Percentiles rank a stretch among this genome's conserved stretches.
Evolutionary conservation across 768 basidiomycete genomes (phyloP).

Genomic region (Neoboletus brunneissimus): DNA sequence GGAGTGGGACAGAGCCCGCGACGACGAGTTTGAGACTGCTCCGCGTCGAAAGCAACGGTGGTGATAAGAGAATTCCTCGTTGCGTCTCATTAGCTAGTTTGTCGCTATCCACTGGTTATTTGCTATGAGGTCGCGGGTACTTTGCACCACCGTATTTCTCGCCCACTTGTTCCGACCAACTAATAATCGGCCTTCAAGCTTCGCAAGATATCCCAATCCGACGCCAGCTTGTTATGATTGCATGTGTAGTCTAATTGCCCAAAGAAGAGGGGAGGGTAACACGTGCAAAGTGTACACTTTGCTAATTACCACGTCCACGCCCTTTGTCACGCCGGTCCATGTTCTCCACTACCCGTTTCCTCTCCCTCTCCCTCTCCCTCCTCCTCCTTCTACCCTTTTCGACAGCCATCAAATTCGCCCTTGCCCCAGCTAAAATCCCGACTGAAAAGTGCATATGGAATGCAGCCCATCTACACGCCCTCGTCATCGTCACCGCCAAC

Average conservation of each 20-base stretch:
- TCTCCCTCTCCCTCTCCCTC: constrained; percentile 17
- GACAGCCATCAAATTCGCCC: constrained; percentile 80
- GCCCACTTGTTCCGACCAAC: too few species aligned
- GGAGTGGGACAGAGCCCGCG: background rate
- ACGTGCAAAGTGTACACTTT: background rate
- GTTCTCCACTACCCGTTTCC: background rate
- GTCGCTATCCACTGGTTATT: too few species aligned
- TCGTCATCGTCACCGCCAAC: constrained; percentile 96
- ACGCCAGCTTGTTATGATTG: too few species aligned
- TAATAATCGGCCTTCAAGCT: too few species aligned
- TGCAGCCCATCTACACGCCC: constrained; percentile 75
- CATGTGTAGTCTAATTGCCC: too few species aligned
- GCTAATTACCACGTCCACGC: constrained; percentile 5
- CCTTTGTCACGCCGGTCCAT: background rate
- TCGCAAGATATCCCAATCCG: too few species aligned
- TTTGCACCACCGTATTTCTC: too few species aligned
- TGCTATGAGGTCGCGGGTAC: too few species aligned
- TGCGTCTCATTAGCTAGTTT: too few species aligned
- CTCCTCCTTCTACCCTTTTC: constrained; percentile 30
- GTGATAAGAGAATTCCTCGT: too few species aligned
- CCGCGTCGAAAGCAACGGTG: too few species aligned
- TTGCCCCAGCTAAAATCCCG: constrained; percentile 72
- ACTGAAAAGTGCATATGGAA: constrained; percentile 93
- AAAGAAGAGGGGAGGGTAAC: too few species aligned
- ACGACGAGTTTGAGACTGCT: background rate